Percentiles rank a stretch among this genome's conserved stretches.
Evolutionary conservation across 2,329 filamentous ascomycete genomes (phyloP).

Genomic region (Cercospora berteroae): DNA sequence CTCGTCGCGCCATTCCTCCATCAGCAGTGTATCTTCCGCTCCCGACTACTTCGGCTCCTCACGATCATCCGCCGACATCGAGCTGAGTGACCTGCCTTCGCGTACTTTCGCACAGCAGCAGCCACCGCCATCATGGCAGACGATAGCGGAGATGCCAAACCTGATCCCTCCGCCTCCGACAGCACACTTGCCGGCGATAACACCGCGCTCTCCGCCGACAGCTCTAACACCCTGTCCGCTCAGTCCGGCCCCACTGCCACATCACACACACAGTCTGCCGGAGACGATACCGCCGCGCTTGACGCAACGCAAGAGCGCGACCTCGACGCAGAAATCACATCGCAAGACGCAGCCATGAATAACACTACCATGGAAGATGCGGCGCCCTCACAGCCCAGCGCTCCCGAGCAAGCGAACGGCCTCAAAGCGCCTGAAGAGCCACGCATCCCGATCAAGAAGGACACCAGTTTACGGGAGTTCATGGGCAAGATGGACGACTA

Average conservation of each 20-base stretch:
- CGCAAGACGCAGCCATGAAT: constrained; percentile 25
- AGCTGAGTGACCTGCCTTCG: constrained; percentile 21
- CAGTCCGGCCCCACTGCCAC: constrained; percentile 11
- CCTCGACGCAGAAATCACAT: constrained; percentile 44
- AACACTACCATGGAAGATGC: constrained; percentile 25
- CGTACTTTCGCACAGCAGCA: constrained; percentile 17
- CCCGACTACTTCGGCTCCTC: background rate
- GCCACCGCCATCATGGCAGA: constrained; percentile 22
- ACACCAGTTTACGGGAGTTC: constrained; percentile 89
- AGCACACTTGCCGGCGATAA: constrained; percentile 16
- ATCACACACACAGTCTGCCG: constrained; percentile 16
- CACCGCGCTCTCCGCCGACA: constrained; percentile 3
- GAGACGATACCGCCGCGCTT: constrained; percentile 37
- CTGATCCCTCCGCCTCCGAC: constrained; percentile 17
- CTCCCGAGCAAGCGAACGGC: constrained; percentile 74
- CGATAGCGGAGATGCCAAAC: constrained; percentile 14
- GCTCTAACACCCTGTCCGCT: constrained; percentile 3
- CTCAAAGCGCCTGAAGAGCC: constrained; percentile 53
- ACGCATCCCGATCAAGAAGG: constrained; percentile 77
- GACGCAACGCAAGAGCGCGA: constrained; percentile 36
- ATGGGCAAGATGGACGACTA: constrained; percentile 97
- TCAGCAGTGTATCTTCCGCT: background rate
- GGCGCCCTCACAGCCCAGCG: constrained; percentile 36
- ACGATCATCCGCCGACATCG: constrained; percentile 9
- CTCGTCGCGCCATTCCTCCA: background rate